phyloP scores from a whole-genome alignment of 2,329 filamentous ascomycete genomes.

The Grosmannia penicillata region DNA sequence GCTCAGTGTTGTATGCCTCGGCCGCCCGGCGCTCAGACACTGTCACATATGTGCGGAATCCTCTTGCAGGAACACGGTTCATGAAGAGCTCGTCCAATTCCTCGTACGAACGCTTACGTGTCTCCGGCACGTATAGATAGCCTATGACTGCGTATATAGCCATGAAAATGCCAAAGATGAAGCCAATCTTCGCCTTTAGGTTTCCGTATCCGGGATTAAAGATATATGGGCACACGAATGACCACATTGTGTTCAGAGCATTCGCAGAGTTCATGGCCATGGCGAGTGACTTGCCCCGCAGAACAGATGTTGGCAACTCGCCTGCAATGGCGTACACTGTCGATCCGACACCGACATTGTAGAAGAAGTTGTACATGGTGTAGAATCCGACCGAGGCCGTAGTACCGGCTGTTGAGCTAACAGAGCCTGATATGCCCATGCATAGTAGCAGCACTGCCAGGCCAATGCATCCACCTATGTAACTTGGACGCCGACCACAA shows the following conservation, averaged over 20 bases:
- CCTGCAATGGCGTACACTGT: constrained; percentile 12
- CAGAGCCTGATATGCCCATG: constrained; percentile 14
- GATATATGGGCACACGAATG: constrained; percentile 14
- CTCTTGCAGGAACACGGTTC: constrained; percentile 2
- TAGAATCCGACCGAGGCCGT: constrained; percentile 13
- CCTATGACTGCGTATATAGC: constrained; percentile 24
- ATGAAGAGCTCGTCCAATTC: constrained; percentile 8
- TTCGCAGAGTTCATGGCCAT: constrained; percentile 5
- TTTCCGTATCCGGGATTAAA: constrained; percentile 14
- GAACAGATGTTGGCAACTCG: constrained; percentile 13
- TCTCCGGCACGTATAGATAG: constrained; percentile 41
- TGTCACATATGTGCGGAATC: constrained; percentile 2
- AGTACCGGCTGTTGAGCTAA: constrained; percentile 7
- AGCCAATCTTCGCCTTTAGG: constrained; percentile 13
- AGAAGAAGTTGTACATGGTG: constrained; percentile 14
- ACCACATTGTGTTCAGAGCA: constrained; percentile 9
- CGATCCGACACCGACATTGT: constrained; percentile 12
- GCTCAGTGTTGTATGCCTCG: constrained; percentile 3
- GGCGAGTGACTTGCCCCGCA: constrained; percentile 13
- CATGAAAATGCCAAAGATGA: constrained; percentile 13
- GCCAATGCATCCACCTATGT: constrained; percentile 1
- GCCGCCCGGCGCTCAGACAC: constrained; percentile 4
- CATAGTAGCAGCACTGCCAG: constrained; percentile 17
- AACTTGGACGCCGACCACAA: constrained; percentile 4
- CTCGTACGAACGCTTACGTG: constrained; percentile 12